Conservation (phyloP, 2,329 filamentous ascomycete species). For the Paraphaeosphaeria sporulosa region DNA sequence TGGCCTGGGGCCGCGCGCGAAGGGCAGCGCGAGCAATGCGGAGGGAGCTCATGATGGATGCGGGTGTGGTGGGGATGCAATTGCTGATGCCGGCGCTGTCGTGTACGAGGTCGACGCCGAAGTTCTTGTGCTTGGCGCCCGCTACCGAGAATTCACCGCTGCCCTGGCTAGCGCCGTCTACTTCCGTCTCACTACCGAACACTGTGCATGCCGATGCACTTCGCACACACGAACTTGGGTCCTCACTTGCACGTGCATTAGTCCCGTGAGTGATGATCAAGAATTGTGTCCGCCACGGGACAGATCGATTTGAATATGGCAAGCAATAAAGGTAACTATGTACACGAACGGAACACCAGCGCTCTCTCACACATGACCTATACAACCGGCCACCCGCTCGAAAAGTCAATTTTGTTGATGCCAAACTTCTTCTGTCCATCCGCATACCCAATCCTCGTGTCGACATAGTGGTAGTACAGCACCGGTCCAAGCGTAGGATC, state of each 20-base stretch:
- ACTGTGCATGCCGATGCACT: not conserved
- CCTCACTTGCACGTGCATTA: no score
- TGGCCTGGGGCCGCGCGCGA: slow-evolving; percentile 76
- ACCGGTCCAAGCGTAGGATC: slow-evolving; percentile 61
- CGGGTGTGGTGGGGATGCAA: slow-evolving; percentile 48
- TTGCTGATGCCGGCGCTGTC: slow-evolving; percentile 42
- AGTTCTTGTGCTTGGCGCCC: slow-evolving; percentile 29
- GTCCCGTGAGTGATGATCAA: not conserved
- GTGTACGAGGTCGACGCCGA: slow-evolving; percentile 34
- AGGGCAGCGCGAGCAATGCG: slow-evolving; percentile 91
- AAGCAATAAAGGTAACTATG: not conserved
- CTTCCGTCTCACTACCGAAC: not conserved
- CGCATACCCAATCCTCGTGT: slow-evolving; percentile 61
- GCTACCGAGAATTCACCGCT: slow-evolving; percentile 14
- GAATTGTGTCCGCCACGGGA: not conserved
- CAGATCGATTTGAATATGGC: not conserved
- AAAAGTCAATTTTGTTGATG: slow-evolving; percentile 60
- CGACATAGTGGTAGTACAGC: slow-evolving; percentile 69
- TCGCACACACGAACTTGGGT: no score
- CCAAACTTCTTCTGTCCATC: slow-evolving; percentile 62
- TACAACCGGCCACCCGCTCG: slow-evolving; percentile 58
- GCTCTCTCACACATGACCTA: slow-evolving; percentile 16
- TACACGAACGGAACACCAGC: not conserved
- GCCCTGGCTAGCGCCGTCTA: slow-evolving; percentile 9
- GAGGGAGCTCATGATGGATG: slow-evolving; percentile 83